Evolutionary conservation across 2,329 filamentous ascomycete genomes (phyloP).

Genomic region (Fusarium sp.): DNA sequence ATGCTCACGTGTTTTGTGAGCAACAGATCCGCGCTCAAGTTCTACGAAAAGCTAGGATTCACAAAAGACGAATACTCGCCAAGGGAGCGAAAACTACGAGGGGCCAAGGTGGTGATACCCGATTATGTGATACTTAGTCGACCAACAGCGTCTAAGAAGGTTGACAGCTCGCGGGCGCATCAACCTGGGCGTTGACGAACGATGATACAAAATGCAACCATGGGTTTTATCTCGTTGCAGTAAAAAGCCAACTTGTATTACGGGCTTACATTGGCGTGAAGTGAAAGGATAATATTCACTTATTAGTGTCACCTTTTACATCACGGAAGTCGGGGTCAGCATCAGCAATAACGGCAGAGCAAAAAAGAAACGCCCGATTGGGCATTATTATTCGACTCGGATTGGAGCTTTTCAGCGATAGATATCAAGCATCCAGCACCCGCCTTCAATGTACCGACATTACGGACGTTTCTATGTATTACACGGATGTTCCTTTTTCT

Average conservation of each 20-base stretch:
- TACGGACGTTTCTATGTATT: not conserved
- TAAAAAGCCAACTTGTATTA: constrained; percentile 3
- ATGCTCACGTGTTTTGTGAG: constrained; percentile 82
- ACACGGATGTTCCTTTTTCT: constrained; percentile 13
- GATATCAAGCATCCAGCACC: not conserved
- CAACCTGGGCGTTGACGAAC: constrained; percentile 22
- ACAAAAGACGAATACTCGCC: constrained; percentile 70
- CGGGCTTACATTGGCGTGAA: not conserved
- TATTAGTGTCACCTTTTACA: not conserved
- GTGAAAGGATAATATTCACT: not conserved
- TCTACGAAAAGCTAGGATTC: constrained; percentile 76
- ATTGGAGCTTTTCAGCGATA: not conserved
- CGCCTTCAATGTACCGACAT: constrained; percentile 1
- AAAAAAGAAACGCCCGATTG: not conserved
- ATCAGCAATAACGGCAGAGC: not conserved
- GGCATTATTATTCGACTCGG: not conserved
- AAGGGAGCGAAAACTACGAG: constrained; percentile 65
- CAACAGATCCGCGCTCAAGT: constrained; percentile 70
- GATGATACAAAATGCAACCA: not conserved
- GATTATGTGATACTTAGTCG: constrained; percentile 76
- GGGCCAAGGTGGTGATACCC: constrained; percentile 66
- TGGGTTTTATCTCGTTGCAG: constrained; percentile 1
- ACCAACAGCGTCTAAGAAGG: constrained; percentile 46
- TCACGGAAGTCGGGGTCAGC: not conserved
- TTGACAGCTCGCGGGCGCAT: constrained; percentile 23